Conservation (phyloP, 768 basidiomycete species). For the Mycena galopus region DNA sequence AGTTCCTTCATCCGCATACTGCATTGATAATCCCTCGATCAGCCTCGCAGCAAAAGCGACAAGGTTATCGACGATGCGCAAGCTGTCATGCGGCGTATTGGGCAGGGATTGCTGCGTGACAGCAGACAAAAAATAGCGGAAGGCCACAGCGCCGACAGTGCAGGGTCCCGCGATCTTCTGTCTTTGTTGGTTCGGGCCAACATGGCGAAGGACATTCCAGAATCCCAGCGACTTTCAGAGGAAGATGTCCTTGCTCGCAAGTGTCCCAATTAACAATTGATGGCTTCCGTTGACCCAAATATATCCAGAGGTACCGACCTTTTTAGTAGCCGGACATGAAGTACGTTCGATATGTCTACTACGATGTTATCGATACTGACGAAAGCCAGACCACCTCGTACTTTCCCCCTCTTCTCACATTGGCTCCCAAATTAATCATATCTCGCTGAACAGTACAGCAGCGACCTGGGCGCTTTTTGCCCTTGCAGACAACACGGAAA, state of each 20-base stretch:
- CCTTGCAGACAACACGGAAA: slow-evolving; percentile 58
- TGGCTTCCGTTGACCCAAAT: background rate
- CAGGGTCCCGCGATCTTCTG: slow-evolving; percentile 37
- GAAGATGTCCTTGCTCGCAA: slow-evolving; percentile 69
- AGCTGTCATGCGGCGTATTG: slow-evolving; percentile 62
- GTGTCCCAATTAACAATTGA: slow-evolving; percentile 33
- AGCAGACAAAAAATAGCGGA: slow-evolving; percentile 58
- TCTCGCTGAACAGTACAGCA: slow-evolving; percentile 55
- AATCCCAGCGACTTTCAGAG: slow-evolving; percentile 67
- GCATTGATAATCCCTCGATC: background rate
- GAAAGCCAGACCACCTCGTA: too few relatives aligned
- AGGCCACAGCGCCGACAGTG: slow-evolving; percentile 35
- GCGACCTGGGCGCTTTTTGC: slow-evolving; percentile 72
- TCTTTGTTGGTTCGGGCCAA: slow-evolving; percentile 73
- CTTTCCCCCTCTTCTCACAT: too few relatives aligned
- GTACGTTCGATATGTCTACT: slow-evolving; percentile 33
- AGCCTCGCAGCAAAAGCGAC: slow-evolving; percentile 34
- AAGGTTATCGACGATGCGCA: slow-evolving; percentile 38
- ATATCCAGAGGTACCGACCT: slow-evolving; percentile 77
- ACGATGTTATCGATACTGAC: too few relatives aligned
- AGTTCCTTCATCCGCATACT: background rate
- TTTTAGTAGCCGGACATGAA: slow-evolving; percentile 68
- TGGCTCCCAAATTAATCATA: too few relatives aligned
- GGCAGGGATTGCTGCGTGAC: slow-evolving; percentile 58
- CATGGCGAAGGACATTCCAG: slow-evolving; percentile 68